Percentiles rank a stretch among this genome's conserved stretches.
Evolutionary conservation across 2,329 filamentous ascomycete species (phyloP).

Genomic region (Aspergillus costaricaensis): DNA sequence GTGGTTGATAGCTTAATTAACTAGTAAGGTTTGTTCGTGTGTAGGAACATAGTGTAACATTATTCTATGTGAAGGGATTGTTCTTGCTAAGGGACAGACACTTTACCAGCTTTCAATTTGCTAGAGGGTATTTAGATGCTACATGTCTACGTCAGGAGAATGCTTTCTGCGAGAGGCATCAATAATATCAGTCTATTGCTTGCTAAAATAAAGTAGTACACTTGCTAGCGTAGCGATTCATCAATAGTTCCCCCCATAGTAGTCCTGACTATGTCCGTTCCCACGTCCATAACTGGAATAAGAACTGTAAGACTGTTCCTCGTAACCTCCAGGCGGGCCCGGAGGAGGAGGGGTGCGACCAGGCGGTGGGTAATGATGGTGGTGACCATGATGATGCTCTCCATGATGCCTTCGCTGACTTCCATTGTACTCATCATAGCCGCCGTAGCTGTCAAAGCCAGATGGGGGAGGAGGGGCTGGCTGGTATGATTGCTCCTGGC

Average conservation of each 20-base stretch:
- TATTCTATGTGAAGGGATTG: too few relatives aligned
- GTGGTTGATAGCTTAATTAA: too few relatives aligned
- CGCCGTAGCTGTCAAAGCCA: neutral
- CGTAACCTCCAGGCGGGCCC: slow-evolving; percentile 8
- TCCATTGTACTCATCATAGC: neutral
- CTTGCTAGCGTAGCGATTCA: neutral
- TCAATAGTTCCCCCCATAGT: slow-evolving; percentile 9
- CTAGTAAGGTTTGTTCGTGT: too few relatives aligned
- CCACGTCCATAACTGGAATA: slow-evolving; percentile 8
- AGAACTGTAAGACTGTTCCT: slow-evolving; percentile 2
- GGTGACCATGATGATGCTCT: neutral
- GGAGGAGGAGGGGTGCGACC: neutral
- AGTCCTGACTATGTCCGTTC: slow-evolving; percentile 7
- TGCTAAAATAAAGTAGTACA: too few relatives aligned
- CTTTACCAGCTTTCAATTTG: too few relatives aligned
- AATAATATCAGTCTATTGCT: too few relatives aligned
- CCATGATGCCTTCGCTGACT: slow-evolving; percentile 5
- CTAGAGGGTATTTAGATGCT: too few relatives aligned
- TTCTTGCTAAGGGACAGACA: too few relatives aligned
- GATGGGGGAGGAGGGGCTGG: neutral
- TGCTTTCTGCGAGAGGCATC: too few relatives aligned
- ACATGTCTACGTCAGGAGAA: too few relatives aligned
- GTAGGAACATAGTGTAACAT: too few relatives aligned
- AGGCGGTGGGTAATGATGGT: slow-evolving; percentile 4
- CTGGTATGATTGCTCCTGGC: slow-evolving; percentile 3